These are phyloP conservation scores for Conringia planisiliqua DNA, from an alignment of 345 rosid species.

Conservation along the genomic window DNA sequence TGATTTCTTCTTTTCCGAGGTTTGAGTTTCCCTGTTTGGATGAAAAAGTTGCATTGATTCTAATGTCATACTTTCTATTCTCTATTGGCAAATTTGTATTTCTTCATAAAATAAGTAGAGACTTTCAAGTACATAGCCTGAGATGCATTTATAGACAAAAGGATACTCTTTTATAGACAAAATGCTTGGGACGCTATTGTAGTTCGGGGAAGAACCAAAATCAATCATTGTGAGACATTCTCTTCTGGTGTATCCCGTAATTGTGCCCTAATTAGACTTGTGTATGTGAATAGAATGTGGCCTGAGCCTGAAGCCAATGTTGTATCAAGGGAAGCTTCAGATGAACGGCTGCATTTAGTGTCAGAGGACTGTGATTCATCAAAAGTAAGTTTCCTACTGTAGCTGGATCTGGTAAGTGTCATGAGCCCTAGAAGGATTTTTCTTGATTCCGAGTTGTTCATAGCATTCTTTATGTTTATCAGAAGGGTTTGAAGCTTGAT, in stretches of 20 bases:
- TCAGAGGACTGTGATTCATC: constrained; percentile 72
- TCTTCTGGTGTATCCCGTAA: neutral
- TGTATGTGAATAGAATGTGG: constrained; percentile 65
- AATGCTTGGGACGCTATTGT: neutral
- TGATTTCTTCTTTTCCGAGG: neutral
- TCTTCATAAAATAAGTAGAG: neutral
- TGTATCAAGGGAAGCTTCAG: constrained; percentile 43
- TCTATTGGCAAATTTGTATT: neutral
- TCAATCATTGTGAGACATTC: neutral
- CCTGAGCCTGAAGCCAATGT: constrained; percentile 63
- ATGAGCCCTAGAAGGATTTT: neutral
- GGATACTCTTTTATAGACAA: neutral
- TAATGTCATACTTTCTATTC: neutral
- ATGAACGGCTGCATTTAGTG: constrained; percentile 52
- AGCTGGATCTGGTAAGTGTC: neutral
- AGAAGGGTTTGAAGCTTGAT: constrained; percentile 58
- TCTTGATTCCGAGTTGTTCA: neutral
- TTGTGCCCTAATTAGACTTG: neutral
- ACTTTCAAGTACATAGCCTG: neutral
- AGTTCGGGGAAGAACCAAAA: neutral
- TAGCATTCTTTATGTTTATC: neutral
- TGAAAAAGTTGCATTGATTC: neutral
- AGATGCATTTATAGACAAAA: constrained; percentile 2
- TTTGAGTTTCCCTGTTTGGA: neutral
- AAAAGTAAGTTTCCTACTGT: constrained; percentile 43